Evolutionary conservation across 2,329 filamentous ascomycete species (phyloP).

Genomic region (Dothideomycetes sp.): DNA sequence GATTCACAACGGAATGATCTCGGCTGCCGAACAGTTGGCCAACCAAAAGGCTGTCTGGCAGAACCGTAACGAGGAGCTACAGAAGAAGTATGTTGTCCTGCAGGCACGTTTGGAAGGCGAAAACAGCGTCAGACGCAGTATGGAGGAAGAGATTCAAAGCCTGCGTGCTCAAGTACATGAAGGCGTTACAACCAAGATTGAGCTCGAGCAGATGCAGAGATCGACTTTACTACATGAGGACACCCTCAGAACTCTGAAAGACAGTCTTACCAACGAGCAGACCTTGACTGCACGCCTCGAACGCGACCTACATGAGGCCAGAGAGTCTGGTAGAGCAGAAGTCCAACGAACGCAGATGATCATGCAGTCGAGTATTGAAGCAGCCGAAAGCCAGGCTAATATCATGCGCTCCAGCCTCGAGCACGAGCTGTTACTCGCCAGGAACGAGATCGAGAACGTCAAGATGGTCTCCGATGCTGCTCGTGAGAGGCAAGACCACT

Average conservation of each 20-base stretch:
- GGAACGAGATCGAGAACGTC: slow-evolving; percentile 66
- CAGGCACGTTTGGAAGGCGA: slow-evolving; percentile 42
- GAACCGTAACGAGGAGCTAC: slow-evolving; percentile 54
- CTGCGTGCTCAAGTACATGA: slow-evolving; percentile 18
- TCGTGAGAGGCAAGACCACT: slow-evolving; percentile 72
- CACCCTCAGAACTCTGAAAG: slow-evolving; percentile 43
- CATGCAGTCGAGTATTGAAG: slow-evolving; percentile 72
- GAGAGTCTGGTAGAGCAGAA: slow-evolving; percentile 69
- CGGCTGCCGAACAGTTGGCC: slow-evolving; percentile 67
- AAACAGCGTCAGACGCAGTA: slow-evolving; percentile 33
- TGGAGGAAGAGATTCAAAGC: slow-evolving; percentile 39
- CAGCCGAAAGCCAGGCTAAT: slow-evolving; percentile 78
- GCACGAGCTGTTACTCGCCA: slow-evolving; percentile 62
- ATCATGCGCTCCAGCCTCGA: slow-evolving; percentile 74
- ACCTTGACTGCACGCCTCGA: slow-evolving; percentile 60
- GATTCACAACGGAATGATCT: slow-evolving; percentile 78
- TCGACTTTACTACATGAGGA: slow-evolving; percentile 58
- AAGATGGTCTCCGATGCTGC: slow-evolving; percentile 71
- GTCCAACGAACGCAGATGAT: slow-evolving; percentile 70
- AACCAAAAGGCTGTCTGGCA: slow-evolving; percentile 73
- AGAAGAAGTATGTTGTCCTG: slow-evolving; percentile 45
- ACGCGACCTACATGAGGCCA: slow-evolving; percentile 74
- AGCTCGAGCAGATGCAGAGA: slow-evolving; percentile 47
- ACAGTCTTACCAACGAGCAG: slow-evolving; percentile 64
- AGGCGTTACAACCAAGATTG: slow-evolving; percentile 15